Evolutionary conservation across 2,329 filamentous ascomycete species (phyloP), one percentile per base, ranked within the genome.

Genomic region (Fusarium protoensiforme): DNA sequence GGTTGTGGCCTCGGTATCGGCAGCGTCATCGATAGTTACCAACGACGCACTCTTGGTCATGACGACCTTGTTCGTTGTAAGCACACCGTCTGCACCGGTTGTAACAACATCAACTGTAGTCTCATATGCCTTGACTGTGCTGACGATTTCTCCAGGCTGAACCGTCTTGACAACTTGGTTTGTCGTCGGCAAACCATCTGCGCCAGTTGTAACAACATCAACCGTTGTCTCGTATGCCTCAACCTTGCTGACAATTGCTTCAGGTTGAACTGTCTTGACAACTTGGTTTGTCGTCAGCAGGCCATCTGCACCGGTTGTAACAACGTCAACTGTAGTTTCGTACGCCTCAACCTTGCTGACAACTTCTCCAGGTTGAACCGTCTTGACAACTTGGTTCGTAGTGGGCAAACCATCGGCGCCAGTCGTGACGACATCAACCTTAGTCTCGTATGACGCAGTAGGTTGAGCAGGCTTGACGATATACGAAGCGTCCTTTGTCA

Each of bases 341-440:
- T 38, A 36, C n/a, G 46, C 46, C 27, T 29, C 46, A 29, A 18
- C 46, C 16, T 29, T 31, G 24, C 6, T 51, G 4, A 18, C 46
- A 29, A 29, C 9, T n/a, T 7, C 43, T 4, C 22, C 24, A 18
- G 43, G 43, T 7, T 48, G 43, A 16, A 29, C 43, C 9, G 73
- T 76, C 29, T 64, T 68, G 0, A 74, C n/a, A 1, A 74, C 54
- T 39, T 74, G 51, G 5, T 66, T 66, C 24, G 74, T 76, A 14
- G 65, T 67, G 5, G 24, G 18, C 10, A 61, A 22, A 14, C 58
- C 58, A 18, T 61, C 58, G 1, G 13, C n/a, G 4, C 36, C 39
- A 10, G 58, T 61, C 4, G 39, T 31, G 0, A 59, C 56, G 5
- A 20, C 22, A 5, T 48, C n/a, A 13, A 43, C 36, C 18, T 22